Evolutionary conservation across 2,329 filamentous ascomycete species (phyloP).

Genomic region (Sarocladium oryzae): DNA sequence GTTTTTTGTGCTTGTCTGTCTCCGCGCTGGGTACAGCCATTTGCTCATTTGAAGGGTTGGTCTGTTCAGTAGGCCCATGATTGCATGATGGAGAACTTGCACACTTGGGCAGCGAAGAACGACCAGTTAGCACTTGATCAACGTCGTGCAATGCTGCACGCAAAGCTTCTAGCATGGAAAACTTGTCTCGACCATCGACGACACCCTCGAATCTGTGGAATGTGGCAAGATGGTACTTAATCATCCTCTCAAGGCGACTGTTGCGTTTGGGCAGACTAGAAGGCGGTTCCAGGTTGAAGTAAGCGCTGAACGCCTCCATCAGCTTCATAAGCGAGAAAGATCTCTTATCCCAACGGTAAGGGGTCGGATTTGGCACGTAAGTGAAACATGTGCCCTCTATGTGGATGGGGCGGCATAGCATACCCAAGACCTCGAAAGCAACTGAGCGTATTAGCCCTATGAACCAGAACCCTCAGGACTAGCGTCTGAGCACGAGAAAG

Average conservation of each 20-base stretch:
- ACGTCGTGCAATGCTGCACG: conserved; percentile 34
- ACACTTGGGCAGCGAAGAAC: conserved; percentile 8
- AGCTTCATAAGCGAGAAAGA: conserved; percentile 38
- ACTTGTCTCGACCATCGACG: conserved; percentile 12
- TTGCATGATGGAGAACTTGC: not conserved
- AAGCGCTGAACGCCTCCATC: conserved; percentile 30
- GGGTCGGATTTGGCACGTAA: conserved; percentile 50
- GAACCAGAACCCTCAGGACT: not conserved
- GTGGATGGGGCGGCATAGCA: conserved; percentile 45
- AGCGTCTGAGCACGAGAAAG: not conserved
- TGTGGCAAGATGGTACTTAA: conserved; percentile 19
- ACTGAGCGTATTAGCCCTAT: conserved; percentile 31
- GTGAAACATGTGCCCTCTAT: conserved; percentile 44
- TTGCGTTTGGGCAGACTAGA: conserved; percentile 13
- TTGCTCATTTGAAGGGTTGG: too few species aligned
- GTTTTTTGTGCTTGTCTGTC: not conserved
- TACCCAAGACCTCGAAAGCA: conserved; percentile 52
- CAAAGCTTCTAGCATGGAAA: conserved; percentile 31
- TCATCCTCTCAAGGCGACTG: conserved; percentile 16
- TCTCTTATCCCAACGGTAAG: conserved; percentile 46
- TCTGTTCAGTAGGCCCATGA: not conserved
- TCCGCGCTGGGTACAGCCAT: not conserved
- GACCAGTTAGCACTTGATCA: conserved; percentile 36
- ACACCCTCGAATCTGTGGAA: conserved; percentile 15
- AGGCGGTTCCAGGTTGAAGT: conserved; percentile 15